Conservation (phyloP, 768 basidiomycete genomes). For the Boletus rubroflammeus region DNA sequence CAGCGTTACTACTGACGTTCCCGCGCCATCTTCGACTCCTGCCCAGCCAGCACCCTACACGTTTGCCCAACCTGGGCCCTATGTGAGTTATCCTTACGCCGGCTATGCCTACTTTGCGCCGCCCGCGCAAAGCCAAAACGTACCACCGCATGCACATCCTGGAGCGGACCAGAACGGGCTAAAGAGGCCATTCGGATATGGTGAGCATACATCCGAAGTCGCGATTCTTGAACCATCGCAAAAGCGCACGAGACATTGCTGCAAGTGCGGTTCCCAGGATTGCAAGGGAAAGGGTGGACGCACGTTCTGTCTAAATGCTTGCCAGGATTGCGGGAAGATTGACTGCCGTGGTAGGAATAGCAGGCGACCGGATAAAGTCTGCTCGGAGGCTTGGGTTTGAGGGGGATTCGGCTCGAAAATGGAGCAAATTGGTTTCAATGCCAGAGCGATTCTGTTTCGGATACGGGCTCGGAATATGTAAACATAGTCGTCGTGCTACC, state of each 20-base stretch:
- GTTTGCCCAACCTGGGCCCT: constrained; percentile 30
- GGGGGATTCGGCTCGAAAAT: neutral
- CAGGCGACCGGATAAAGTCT: constrained; percentile 71
- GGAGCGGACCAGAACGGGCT: constrained; percentile 25
- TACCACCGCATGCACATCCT: constrained; percentile 24
- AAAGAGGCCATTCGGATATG: constrained; percentile 29
- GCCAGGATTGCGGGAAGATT: constrained; percentile 80
- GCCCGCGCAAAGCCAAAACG: constrained; percentile 18
- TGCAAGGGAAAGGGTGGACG: constrained; percentile 84
- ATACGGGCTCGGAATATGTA: constrained; percentile 10
- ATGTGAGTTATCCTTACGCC: constrained; percentile 37
- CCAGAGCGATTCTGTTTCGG: neutral
- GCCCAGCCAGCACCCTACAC: constrained; percentile 30
- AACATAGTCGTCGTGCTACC: neutral
- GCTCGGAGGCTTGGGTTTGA: constrained; percentile 52
- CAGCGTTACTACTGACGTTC: constrained; percentile 16
- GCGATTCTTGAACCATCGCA: constrained; percentile 36
- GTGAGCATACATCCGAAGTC: constrained; percentile 23
- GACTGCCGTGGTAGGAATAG: constrained; percentile 78
- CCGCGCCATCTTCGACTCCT: constrained; percentile 17
- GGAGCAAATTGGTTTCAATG: neutral
- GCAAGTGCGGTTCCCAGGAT: constrained; percentile 76
- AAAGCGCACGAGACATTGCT: constrained; percentile 75
- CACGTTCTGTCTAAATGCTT: constrained; percentile 66
- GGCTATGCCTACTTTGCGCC: constrained; percentile 32